Evolutionary conservation across 192 early-diverging fungal genomes (phyloP).

Genomic region (Bifiguratus adelaidae): DNA sequence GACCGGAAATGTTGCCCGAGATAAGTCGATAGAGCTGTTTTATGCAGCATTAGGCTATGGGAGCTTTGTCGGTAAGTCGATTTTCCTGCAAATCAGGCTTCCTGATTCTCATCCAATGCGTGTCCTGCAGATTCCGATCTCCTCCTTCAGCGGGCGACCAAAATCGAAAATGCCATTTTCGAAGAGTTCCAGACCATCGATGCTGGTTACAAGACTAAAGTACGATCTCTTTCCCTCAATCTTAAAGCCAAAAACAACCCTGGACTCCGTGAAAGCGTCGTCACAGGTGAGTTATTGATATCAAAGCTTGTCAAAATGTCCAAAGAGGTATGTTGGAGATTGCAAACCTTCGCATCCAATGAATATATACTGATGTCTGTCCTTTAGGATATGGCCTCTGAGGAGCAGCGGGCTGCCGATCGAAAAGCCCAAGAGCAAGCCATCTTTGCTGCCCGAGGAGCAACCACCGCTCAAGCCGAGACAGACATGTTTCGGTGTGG

Average conservation of each 20-base stretch:
- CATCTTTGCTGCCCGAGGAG: slow-evolving; percentile 69
- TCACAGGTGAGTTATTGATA: slow-evolving; percentile 52
- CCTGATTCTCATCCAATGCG: neutral
- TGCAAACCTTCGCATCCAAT: neutral
- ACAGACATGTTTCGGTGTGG: slow-evolving; percentile 94
- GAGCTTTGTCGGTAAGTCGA: slow-evolving; percentile 35
- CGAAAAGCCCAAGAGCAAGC: slow-evolving; percentile 60
- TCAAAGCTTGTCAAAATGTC: slow-evolving; percentile 68
- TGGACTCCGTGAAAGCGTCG: slow-evolving; percentile 51
- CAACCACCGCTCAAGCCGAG: slow-evolving; percentile 60
- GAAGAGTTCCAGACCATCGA: slow-evolving; percentile 34
- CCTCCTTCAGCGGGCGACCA: slow-evolving; percentile 35
- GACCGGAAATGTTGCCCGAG: slow-evolving; percentile 53
- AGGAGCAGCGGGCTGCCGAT: slow-evolving; percentile 63
- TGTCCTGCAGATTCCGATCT: slow-evolving; percentile 34
- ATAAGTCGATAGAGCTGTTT: slow-evolving; percentile 72
- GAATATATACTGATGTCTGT: slow-evolving; percentile 9
- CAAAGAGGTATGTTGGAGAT: slow-evolving; percentile 27
- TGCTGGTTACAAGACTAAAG: slow-evolving; percentile 56
- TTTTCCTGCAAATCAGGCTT: neutral
- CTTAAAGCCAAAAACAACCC: slow-evolving; percentile 73
- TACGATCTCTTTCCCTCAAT: slow-evolving; percentile 71
- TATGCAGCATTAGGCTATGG: slow-evolving; percentile 63
- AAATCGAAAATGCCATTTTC: slow-evolving; percentile 54
- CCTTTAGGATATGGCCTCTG: slow-evolving; percentile 82